Evolutionary conservation across 257 asterid genomes (phyloP), one percentile per base, ranked within the genome.

Genomic region (Coffea canephora): DNA sequence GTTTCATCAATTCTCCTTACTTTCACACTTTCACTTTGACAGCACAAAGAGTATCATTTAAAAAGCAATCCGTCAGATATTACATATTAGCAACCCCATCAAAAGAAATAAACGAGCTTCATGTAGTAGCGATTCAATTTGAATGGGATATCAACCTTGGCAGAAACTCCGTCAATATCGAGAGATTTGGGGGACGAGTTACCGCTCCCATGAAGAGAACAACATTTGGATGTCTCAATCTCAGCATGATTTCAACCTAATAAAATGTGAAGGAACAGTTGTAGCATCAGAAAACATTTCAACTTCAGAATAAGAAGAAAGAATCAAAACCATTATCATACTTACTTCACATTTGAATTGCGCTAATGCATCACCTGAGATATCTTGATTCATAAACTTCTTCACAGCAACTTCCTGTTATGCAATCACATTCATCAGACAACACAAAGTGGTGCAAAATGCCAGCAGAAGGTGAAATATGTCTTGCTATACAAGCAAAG

Each of bases 181-280:
- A 94, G 86, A 96, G 89, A 86, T 94, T 92, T 57, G 99, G 99
- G 77, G 99, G 97, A 25, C 88, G 91, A 66, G 93, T 88, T 77
- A 96, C 99, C 1, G 99, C 99, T 84, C 99, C 99, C 99, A 94
- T 96, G 88, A 96, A 91, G 81, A 96, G 96, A 66, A 96, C 99
- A 71, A 96, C 95, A 88, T 96, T 96, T 5, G 99, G 99, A 87
- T 96, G 99, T 79, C 98, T 94, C 93, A 96, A 78, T 84, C 99
- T 87, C 86, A 91, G 84, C 99, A 96, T 96, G 81, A 96, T 92
- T 82, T 92, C 98, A 75, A 96, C 84, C 99, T 96, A 86, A 88
- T 52, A 82, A 78, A 68, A 64, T 48, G 78, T 49, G 59, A 52
- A 76, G 80, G 77, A 34, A 75, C 27, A 25, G 50, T 72, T 54